phyloP scores from a whole-genome alignment of 2,329 filamentous ascomycete genomes.

The Didymella exigua region DNA sequence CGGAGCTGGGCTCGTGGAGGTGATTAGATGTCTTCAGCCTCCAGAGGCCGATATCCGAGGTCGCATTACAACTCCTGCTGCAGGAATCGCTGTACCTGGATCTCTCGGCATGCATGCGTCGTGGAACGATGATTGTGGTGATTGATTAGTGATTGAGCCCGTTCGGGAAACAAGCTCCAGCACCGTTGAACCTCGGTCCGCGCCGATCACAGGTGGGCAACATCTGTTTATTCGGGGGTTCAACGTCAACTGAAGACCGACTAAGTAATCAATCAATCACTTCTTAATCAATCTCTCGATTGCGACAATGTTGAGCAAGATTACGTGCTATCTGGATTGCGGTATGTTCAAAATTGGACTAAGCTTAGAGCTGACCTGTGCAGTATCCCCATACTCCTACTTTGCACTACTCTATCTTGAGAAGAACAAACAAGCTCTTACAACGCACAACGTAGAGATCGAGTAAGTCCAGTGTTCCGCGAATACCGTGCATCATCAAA shows the following conservation, averaged over 20 bases:
- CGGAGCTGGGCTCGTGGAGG: background rate
- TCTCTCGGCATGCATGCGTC: background rate
- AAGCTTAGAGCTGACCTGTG: conserved; percentile 14
- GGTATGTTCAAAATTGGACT: conserved; percentile 52
- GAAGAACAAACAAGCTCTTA: conserved; percentile 60
- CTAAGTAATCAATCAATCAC: background rate
- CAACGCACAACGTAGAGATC: conserved; percentile 65
- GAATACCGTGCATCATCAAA: no score
- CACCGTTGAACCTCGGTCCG: conserved; percentile 11
- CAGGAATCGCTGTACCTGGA: background rate
- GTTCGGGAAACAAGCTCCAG: background rate
- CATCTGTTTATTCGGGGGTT: background rate
- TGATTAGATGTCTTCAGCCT: background rate
- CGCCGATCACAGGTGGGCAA: background rate
- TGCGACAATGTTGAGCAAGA: conserved; percentile 62
- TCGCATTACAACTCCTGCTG: background rate
- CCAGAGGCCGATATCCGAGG: background rate
- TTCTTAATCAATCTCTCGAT: background rate
- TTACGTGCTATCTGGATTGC: conserved; percentile 71
- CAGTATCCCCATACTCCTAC: conserved; percentile 68
- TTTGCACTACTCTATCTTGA: conserved; percentile 63
- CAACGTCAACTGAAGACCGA: background rate
- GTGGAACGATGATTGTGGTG: conserved; percentile 9
- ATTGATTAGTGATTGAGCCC: conserved; percentile 13
- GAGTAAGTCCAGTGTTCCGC: conserved; percentile 61